Evolutionary conservation across 345 rosid species (phyloP), one percentile per base, ranked within the genome.

Genomic region (Corchorus capsularis): DNA sequence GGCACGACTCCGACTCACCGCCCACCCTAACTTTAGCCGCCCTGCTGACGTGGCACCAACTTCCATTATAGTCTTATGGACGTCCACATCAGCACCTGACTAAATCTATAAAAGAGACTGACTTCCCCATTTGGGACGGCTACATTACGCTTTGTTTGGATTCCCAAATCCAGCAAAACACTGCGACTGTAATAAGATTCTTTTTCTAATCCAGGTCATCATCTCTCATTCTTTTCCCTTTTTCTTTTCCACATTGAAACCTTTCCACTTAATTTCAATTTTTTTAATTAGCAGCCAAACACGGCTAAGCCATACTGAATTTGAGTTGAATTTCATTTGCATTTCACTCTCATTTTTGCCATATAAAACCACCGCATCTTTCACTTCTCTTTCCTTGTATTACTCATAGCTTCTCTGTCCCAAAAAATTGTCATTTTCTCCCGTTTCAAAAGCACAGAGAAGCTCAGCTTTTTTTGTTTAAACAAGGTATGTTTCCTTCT

Each of bases 241-340:
- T 57, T 22, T 57, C 15, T 16, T 63, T 63, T 63, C 41, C 3
- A 16, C 19, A 14, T 39, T 5, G 22, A 9, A 22, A 11, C 0
- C 20, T 41, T n/a, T 64, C 19, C 12, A 4, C 2, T 9, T 69
- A 16, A 6, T 52, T 69, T 60, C 5, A 56, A 7, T 45, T 45
- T 45, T 50, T 32, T 50, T 34, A 4, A 22, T 67, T 9, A 15
- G 45, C 72, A 9, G 72, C 45, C 14, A 59, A 75, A 52, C 52
- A 39, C 22, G 8, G 63, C 17, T 34, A 6, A 64, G 27, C 27
- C 27, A 27, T 27, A 39, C 17, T 75, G 72, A 39, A 54, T 75
- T 75, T 75, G 64, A 63, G 54, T 64, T 63, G 50, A 65, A 75
- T 75, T 65, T 43, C 54, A 56, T 54, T 66, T 65, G 41, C 78